Evolutionary conservation across 2,329 filamentous ascomycete species (phyloP), one percentile per base, ranked within the genome.

Genomic region (Alternaria consortialis): DNA sequence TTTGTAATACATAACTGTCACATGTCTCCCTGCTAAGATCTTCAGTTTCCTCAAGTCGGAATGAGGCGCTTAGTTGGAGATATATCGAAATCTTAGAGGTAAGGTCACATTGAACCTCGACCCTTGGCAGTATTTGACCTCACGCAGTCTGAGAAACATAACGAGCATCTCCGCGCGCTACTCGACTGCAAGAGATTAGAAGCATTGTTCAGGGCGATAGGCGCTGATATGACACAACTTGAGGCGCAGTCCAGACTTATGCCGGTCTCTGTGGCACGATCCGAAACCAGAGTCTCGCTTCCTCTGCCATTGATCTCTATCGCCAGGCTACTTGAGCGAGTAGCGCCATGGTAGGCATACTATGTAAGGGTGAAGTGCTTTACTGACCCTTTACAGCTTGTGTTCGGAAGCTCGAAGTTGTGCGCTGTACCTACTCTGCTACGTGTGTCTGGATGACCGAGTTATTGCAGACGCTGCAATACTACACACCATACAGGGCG

Each of bases 171-270:
- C n/a, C 58, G 80, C 23, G 68, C 65, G 27, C 66, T 73, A 66
- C 79, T 71, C 65, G 88, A 54, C 68, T 71, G 73, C 9, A 53
- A 69, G 29, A 72, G 78, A 50, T 73, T 86, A 11, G 70, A 86
- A 52, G 73, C 79, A 6, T 77, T 92, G 11, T 90, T 94, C 63
- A 76, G 77, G 52, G 79, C 79, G 15, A 73, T 93, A 6, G 89
- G 90, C 3, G 88, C 87, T 40, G 58, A 64, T 4, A 37, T 67
- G 23, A 39, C 55, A 27, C 56, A 27, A 12, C 34, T 69, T 6
- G 51, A 60, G 5, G 23, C 46, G 6, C 39, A 39, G 20, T 31
- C 47, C 15, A 37, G 64, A 9, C 20, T 72, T 31, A 15, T 37
- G 6, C 68, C 63, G 17, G 34, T 40, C 27, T 54, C 47, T 50